Evolutionary conservation across 2,329 filamentous ascomycete species (phyloP).

Genomic region (Ophiocordyceps camponoti-rufipedis): DNA sequence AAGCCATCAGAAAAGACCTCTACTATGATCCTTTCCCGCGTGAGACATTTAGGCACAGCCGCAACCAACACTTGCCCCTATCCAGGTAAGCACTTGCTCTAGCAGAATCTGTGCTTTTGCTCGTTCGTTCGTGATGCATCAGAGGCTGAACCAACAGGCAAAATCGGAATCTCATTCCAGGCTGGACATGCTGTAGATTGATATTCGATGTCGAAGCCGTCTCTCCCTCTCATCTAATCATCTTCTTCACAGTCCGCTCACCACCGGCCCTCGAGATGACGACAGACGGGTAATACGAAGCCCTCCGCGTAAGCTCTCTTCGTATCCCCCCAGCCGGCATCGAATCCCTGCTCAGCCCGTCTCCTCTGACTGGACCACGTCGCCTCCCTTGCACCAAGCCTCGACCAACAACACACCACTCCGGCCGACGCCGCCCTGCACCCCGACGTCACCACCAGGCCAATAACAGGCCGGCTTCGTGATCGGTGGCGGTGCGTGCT

Average conservation of each 20-base stretch:
- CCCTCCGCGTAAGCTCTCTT: not conserved
- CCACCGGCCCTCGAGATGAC: not conserved
- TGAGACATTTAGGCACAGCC: not conserved
- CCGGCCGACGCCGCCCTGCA: not conserved
- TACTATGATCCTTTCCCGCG: not conserved
- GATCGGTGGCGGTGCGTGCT: not conserved
- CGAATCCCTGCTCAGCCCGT: not conserved
- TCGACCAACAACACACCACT: not conserved
- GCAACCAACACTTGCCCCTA: too few species aligned
- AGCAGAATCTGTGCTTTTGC: too few species aligned
- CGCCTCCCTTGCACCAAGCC: not conserved
- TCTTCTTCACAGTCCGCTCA: not conserved
- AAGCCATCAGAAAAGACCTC: not conserved
- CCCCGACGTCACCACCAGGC: not conserved
- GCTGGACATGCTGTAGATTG: too few species aligned
- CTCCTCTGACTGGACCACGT: not conserved
- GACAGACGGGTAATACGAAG: not conserved
- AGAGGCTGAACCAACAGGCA: too few species aligned
- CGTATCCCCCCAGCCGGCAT: not conserved
- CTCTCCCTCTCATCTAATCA: too few species aligned
- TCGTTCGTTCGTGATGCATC: too few species aligned
- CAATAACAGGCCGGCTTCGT: not conserved
- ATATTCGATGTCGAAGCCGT: too few species aligned
- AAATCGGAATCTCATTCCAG: too few species aligned
- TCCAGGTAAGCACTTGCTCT: too few species aligned